These are phyloP conservation scores for Fusarium chlamydosporum DNA, from an alignment of 2,329 filamentous ascomycete genomes.

Conservation along the genomic window DNA sequence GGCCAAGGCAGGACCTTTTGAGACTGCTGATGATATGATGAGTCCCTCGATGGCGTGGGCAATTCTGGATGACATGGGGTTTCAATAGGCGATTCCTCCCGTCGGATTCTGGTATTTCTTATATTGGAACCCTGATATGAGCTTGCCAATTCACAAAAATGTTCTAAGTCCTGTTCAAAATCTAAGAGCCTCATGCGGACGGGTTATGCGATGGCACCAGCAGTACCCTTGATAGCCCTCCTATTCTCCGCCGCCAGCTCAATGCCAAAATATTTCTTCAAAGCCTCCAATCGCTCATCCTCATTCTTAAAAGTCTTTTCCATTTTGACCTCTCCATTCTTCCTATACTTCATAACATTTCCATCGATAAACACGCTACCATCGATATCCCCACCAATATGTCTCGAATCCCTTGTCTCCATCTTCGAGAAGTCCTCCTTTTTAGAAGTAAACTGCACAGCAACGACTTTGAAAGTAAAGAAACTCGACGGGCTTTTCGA, in stretches of 20 bases:
- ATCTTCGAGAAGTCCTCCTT: constrained; percentile 6
- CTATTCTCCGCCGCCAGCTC: constrained; percentile 2
- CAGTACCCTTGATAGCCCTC: constrained; percentile 27
- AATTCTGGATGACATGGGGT: constrained; percentile 33
- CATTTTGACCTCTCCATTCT: constrained; percentile 6
- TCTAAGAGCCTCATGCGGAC: too few species aligned
- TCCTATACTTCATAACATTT: constrained; percentile 9
- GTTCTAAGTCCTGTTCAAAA: too few species aligned
- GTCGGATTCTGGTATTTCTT: not conserved
- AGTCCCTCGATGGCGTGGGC: constrained; percentile 31
- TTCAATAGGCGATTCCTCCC: not conserved
- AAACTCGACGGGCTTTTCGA: constrained; percentile 32
- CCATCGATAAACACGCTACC: constrained; percentile 30
- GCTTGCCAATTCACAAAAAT: not conserved
- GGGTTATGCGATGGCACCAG: constrained; percentile 8
- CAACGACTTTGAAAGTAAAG: constrained; percentile 33
- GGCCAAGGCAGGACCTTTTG: not conserved
- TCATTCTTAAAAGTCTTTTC: constrained; percentile 18
- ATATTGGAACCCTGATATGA: not conserved
- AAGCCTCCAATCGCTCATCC: constrained; percentile 6
- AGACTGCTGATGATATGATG: not conserved
- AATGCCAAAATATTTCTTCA: constrained; percentile 26
- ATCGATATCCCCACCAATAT: not conserved
- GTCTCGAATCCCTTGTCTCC: not conserved
- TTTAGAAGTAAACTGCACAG: constrained; percentile 29